Conservation (phyloP, 805 yeast species). For the Yamadazyma paraphyllophila region DNA sequence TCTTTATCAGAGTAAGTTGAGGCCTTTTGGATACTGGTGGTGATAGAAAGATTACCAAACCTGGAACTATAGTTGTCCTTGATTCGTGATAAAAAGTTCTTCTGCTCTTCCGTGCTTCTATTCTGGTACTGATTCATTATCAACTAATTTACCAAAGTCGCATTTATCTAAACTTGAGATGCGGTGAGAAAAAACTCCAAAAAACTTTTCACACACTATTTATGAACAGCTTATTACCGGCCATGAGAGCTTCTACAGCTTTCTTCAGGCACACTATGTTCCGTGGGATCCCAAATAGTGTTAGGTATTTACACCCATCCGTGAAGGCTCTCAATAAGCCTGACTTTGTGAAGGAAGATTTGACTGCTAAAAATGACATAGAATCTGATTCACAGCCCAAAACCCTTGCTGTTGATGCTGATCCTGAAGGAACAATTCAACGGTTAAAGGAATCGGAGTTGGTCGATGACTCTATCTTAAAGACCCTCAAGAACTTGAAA, state of each 20-base stretch:
- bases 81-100: conserved; percentile 30
- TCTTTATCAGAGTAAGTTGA: conserved; percentile 31
- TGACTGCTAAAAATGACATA: not conserved
- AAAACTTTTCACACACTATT: not conserved
- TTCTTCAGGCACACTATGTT: not conserved
- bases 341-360: not conserved
- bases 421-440: conserved; percentile 13
- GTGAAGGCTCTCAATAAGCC: not conserved
- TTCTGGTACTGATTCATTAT: conserved; percentile 14
- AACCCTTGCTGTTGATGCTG: conserved; percentile 1
- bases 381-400: not conserved
- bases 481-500: conserved; percentile 42
- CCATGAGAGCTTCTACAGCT: not conserved
- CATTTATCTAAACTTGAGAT: not conserved
- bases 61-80: conserved; percentile 37
- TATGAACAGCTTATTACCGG: not conserved
- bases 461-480: conserved; percentile 16
- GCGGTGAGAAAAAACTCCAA: conserved; percentile 2
- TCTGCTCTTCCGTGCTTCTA: conserved; percentile 15
- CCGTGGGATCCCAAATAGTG: not conserved
- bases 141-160: not conserved
- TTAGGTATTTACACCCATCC: not conserved
- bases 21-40: conserved; percentile 19
- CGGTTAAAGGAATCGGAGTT: conserved; percentile 12
- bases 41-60: conserved; percentile 35